Evolutionary conservation across 495 filamentous ascomycete species (phyloP), one percentile per base, ranked within the genome.

Genomic region (Xylaria acuta): DNA sequence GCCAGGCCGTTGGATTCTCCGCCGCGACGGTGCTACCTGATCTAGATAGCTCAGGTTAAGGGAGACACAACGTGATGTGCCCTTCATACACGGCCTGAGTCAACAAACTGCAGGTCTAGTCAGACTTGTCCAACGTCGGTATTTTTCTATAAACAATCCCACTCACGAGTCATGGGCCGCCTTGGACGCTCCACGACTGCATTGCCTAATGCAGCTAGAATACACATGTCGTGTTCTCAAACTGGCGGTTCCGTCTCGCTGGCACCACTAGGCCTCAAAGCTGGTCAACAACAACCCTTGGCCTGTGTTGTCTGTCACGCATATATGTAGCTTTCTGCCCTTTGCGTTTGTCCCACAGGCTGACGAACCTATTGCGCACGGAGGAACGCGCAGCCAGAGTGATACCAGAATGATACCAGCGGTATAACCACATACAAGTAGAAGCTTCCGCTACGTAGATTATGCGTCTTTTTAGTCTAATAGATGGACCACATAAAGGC

Each of bases 181-280:
- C 34, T 41, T 56, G 32, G 6, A 25, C 22, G 36, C 36, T 67
- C 49, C 65, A 67, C 49, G 65, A 36, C 65, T 32, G 36, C 49
- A 67, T 67, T 67, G 47, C 65, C 65, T 41, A 67, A 67, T 67
- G 65, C 65, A 67, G 65, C 65, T 67, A 67, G 65, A 67, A 56
- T 41, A 41, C 12, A 43, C 65, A 54, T 67, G 65, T 67, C 43
- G 65, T 67, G 65, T 40, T 56, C 65, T 67, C 49, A 54, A 56
- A 51, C 36, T 38, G 65, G 65, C 65, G 47, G 65, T 67, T 56
- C 65, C 65, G 65, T 67, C 65, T 67, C 49, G 65, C 65, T 67
- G 65, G 65, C 65, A 67, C 65, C 65, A 67, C 65, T 67, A 41
- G 65, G 65, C n/a, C 65, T 40, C 65, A 11, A 27, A 67, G 34